Percentiles rank a stretch among this genome's conserved stretches.
Evolutionary conservation across 1,284 basidiomycete genomes (phyloP).

Genomic region (Inonotus obliquus): DNA sequence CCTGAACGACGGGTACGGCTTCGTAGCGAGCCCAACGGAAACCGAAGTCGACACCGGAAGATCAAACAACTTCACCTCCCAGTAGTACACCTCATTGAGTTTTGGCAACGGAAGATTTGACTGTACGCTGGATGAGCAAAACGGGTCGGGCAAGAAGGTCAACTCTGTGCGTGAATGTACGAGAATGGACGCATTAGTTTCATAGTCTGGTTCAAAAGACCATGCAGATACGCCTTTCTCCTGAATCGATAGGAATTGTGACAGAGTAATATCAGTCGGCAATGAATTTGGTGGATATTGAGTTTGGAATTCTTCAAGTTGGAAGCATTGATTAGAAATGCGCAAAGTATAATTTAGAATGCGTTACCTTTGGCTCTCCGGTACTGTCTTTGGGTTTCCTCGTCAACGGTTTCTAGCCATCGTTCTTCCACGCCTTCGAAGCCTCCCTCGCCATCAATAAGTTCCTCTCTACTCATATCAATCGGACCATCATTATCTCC

Average conservation of each 20-base stretch:
- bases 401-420: conserved; percentile 86
- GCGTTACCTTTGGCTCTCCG: conserved; percentile 81
- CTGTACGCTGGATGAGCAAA: conserved; percentile 88
- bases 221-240: conserved; percentile 97
- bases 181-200: conserved; percentile 83
- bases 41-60: conserved; percentile 81
- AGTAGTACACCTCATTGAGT: conserved; percentile 96
- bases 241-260: conserved; percentile 95
- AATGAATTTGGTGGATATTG: conserved; percentile 91
- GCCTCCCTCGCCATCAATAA: conserved; percentile 86
- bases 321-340: conserved; percentile 6
- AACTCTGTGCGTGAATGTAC: conserved; percentile 94
- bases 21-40: conserved; percentile 88
- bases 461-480: conserved; percentile 88
- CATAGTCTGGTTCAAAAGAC: conserved; percentile 97
- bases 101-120: conserved; percentile 93
- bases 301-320: conserved; percentile 70
- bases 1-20: conserved; percentile 91
- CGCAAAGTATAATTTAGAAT: conserved; percentile 9
- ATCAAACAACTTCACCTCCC: conserved; percentile 98
- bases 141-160: conserved; percentile 92
- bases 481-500: conserved; percentile 88
- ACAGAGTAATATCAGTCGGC: conserved; percentile 93
- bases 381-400: conserved; percentile 69
- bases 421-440: conserved; percentile 87